phyloP scores from a whole-genome alignment of 129 eudicot genomes.

The Arctium lappa region DNA sequence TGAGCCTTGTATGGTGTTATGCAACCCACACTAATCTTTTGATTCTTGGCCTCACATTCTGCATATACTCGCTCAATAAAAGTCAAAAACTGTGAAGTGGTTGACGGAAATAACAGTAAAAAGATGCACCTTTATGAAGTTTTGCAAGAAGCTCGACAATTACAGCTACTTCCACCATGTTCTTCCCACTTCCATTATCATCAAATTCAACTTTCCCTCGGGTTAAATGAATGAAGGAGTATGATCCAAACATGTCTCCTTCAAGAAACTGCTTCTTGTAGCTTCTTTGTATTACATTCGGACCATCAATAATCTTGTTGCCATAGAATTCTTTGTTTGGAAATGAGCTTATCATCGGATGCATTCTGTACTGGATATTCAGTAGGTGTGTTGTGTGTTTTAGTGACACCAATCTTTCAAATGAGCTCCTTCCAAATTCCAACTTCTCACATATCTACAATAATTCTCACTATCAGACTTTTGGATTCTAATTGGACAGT shows the following conservation, averaged over 20 bases:
- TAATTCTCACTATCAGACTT: not conserved
- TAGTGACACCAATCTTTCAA: slow-evolving; percentile 51
- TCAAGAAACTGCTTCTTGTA: slow-evolving; percentile 41
- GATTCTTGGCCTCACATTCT: slow-evolving; percentile 34
- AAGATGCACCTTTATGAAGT: slow-evolving; percentile 44
- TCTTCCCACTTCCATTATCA: slow-evolving; percentile 39
- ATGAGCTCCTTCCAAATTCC: slow-evolving; percentile 74
- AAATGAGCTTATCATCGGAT: slow-evolving; percentile 62
- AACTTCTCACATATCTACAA: slow-evolving; percentile 39
- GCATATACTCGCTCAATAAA: not conserved
- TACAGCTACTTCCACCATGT: slow-evolving; percentile 56
- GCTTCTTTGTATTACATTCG: slow-evolving; percentile 39
- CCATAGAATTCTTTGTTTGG: slow-evolving; percentile 57
- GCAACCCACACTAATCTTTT: slow-evolving; percentile 58
- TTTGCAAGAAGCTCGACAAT: slow-evolving; percentile 45
- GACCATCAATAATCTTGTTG: slow-evolving; percentile 44
- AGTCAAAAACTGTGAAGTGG: not conserved
- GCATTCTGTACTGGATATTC: slow-evolving; percentile 77
- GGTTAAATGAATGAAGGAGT: slow-evolving; percentile 60
- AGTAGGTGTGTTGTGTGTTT: slow-evolving; percentile 66
- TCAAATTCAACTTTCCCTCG: slow-evolving; percentile 27
- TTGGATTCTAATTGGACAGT: not conserved
- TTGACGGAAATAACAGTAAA: not conserved
- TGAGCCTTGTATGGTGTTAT: slow-evolving; percentile 78
- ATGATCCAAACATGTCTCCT: slow-evolving; percentile 60